Evolutionary conservation across 176 grass and related monocot species (phyloP).

Genomic region (Pontederia crassipes): DNA sequence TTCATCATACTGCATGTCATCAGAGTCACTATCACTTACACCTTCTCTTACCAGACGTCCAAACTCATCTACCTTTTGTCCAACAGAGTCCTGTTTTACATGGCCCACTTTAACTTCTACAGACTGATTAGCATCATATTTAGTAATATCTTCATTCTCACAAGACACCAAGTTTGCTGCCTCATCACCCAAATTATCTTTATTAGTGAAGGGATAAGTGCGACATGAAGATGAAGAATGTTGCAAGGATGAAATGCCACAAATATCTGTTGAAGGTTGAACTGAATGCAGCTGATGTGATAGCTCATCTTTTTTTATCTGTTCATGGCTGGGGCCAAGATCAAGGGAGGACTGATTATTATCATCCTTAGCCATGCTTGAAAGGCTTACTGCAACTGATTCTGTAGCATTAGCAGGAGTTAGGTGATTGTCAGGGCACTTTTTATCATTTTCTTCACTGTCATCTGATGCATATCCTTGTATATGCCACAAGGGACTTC

Average conservation of each 20-base stretch:
- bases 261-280: neutral
- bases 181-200: constrained; percentile 27
- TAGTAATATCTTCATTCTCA: constrained; percentile 17
- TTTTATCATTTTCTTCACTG: constrained; percentile 28
- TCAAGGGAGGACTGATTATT: neutral
- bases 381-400: neutral
- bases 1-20: constrained; percentile 26
- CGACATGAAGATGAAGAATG: constrained; percentile 6
- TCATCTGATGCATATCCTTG: constrained; percentile 74
- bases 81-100: constrained; percentile 22
- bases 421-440: constrained; percentile 16
- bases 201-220: constrained; percentile 4
- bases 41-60: constrained; percentile 33
- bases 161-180: constrained; percentile 22
- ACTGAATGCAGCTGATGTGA: neutral
- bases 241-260: neutral
- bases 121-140: constrained; percentile 17
- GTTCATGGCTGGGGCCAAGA: neutral
- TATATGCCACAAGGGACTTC: constrained; percentile 53
- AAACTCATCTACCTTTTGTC: constrained; percentile 29
- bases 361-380: constrained; percentile 22
- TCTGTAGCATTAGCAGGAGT: constrained; percentile 9
- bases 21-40: constrained; percentile 38
- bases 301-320: neutral
- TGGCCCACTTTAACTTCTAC: constrained; percentile 24